Conservation (phyloP, 352 stramenopile species). For the Phytophthora sansomeana region DNA sequence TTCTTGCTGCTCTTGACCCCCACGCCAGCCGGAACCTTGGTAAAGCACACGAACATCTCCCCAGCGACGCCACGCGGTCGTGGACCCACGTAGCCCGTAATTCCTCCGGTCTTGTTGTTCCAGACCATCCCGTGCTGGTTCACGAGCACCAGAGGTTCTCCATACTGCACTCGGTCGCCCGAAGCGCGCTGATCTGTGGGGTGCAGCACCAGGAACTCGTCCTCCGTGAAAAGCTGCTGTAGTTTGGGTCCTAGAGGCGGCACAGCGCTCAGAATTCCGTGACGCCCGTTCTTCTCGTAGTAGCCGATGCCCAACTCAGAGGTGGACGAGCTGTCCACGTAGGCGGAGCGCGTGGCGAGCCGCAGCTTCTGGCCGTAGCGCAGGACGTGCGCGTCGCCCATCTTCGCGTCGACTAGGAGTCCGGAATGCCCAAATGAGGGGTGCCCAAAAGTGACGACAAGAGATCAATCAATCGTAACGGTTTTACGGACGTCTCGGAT, state of each 20-base stretch:
- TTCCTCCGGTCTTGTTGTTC: slow-evolving; percentile 91
- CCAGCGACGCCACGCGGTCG: slow-evolving; percentile 67
- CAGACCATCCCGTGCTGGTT: slow-evolving; percentile 88
- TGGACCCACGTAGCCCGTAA: slow-evolving; percentile 85
- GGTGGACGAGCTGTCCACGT: slow-evolving; percentile 28
- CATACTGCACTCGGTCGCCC: slow-evolving; percentile 73
- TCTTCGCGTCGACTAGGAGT: slow-evolving; percentile 11
- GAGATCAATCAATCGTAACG: neutral
- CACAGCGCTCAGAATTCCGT: slow-evolving; percentile 85
- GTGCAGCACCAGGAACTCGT: slow-evolving; percentile 84
- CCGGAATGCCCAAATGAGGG: slow-evolving; percentile 5
- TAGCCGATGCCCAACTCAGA: slow-evolving; percentile 66
- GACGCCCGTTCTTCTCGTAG: slow-evolving; percentile 89
- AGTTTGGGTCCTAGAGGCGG: slow-evolving; percentile 76
- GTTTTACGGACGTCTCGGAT: slow-evolving; percentile 17
- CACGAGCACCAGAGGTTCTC: slow-evolving; percentile 79
- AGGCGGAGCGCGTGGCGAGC: slow-evolving; percentile 64
- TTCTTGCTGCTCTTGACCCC: slow-evolving; percentile 36
- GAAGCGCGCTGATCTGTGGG: slow-evolving; percentile 50
- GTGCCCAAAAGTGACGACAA: neutral
- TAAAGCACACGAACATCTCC: slow-evolving; percentile 85
- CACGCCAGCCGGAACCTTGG: slow-evolving; percentile 27
- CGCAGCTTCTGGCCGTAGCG: slow-evolving; percentile 79
- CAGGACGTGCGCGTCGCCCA: slow-evolving; percentile 48
- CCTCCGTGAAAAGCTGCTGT: slow-evolving; percentile 82